Evolutionary conservation across 139 green algal species (phyloP).

Genomic region (Chlamydomonas schloesseri): DNA sequence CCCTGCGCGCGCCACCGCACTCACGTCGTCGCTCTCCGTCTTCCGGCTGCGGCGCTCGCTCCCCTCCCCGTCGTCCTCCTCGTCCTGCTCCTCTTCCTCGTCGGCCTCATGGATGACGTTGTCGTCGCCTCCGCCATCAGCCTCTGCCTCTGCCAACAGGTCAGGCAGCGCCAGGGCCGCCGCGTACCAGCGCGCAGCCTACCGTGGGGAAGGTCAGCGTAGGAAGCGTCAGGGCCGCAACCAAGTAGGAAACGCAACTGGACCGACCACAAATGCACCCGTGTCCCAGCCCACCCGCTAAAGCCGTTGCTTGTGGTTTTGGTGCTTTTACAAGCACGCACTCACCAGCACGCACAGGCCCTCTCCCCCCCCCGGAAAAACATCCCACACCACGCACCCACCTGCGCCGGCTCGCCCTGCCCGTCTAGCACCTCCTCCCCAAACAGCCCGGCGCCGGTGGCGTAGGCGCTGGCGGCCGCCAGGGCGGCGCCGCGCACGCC

Average conservation of each 20-base stretch:
- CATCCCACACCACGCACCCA: not conserved
- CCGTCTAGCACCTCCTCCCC: slow-evolving; percentile 4
- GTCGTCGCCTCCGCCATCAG: not conserved
- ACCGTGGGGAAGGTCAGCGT: too few species aligned
- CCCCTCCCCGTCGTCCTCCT: not conserved
- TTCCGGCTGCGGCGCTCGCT: not conserved
- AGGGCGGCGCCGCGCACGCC: slow-evolving; percentile 52
- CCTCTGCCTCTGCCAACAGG: slow-evolving; percentile 15
- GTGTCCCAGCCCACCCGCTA: too few species aligned
- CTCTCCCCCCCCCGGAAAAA: not conserved
- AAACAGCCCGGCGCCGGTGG: slow-evolving; percentile 22
- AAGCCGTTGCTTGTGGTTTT: too few species aligned
- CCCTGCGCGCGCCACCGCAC: too few species aligned
- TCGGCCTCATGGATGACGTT: not conserved
- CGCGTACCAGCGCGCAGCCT: slow-evolving; percentile 20
- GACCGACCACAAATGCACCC: too few species aligned
- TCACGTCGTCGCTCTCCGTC: not conserved
- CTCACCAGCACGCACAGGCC: too few species aligned
- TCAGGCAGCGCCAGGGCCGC: slow-evolving; percentile 29
- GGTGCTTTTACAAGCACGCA: too few species aligned
- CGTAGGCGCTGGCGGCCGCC: slow-evolving; percentile 45
- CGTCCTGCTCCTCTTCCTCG: not conserved
- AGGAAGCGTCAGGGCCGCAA: too few species aligned
- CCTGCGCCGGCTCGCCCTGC: not conserved
- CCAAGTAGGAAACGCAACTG: too few species aligned